Conservation (phyloP, 768 basidiomycete genomes). For the Steccherinum ochraceum region DNA sequence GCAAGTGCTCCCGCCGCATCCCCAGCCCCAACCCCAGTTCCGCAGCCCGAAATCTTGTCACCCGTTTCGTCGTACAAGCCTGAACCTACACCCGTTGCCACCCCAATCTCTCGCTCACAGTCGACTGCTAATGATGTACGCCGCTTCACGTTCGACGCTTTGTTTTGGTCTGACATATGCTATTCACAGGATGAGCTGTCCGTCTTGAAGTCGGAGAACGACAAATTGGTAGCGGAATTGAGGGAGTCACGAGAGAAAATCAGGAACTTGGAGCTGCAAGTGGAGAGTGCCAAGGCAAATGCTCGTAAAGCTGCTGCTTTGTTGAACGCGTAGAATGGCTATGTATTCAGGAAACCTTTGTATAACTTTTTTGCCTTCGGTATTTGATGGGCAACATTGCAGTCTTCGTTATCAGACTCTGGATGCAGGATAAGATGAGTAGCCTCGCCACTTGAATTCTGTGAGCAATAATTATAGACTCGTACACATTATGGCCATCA, state of each 20-base stretch:
- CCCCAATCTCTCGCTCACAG: constrained; percentile 7
- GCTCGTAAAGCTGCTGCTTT: constrained; percentile 71
- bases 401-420: too few relatives aligned
- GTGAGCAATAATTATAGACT: too few relatives aligned
- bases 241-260: constrained; percentile 80
- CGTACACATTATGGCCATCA: too few relatives aligned
- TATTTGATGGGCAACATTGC: too few relatives aligned
- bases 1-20: constrained; percentile 25
- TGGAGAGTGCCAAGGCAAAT: constrained; percentile 69
- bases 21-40: constrained; percentile 23
- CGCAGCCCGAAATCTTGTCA: neutral
- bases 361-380: too few relatives aligned
- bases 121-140: constrained; percentile 26
- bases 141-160: constrained; percentile 1
- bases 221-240: constrained; percentile 54
- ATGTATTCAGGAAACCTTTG: too few relatives aligned
- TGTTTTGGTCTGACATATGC: neutral
- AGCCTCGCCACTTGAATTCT: too few relatives aligned
- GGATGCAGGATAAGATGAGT: too few relatives aligned
- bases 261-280: constrained; percentile 75
- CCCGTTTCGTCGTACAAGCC: constrained; percentile 5
- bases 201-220: constrained; percentile 50
- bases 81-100: constrained; percentile 26
- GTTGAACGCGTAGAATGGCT: constrained; percentile 21
- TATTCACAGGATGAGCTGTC: constrained; percentile 13